Conservation (phyloP, 345 rosid genomes). For the Triadica sebifera region DNA sequence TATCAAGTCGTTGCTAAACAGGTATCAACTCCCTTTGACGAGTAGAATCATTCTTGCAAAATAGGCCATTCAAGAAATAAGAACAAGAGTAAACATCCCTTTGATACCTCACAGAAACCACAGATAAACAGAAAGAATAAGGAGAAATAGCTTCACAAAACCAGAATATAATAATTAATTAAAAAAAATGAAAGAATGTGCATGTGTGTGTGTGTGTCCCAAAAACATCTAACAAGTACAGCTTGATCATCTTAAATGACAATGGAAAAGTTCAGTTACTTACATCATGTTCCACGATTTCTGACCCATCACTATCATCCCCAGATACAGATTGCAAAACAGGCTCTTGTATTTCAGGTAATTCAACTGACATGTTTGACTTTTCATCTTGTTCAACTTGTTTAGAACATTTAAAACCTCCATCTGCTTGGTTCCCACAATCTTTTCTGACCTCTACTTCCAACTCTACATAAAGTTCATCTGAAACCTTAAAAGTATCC, state of each 20-base stretch:
- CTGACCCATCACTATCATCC: conserved; percentile 74
- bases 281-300: conserved; percentile 85
- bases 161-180: background rate
- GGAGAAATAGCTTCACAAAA: background rate
- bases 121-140: no score
- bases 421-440: conserved; percentile 27
- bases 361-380: conserved; percentile 35
- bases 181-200: background rate
- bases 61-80: no score
- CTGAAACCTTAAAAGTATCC: conserved; percentile 14
- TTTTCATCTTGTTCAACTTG: conserved; percentile 40
- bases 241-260: background rate
- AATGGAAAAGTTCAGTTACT: conserved; percentile 36
- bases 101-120: background rate
- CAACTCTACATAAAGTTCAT: conserved; percentile 32
- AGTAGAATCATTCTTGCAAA: no score
- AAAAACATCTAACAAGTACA: background rate
- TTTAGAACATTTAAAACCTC: conserved; percentile 30
- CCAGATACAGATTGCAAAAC: conserved; percentile 41
- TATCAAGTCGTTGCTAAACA: no score
- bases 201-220: background rate
- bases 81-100: background rate
- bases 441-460: conserved; percentile 33
- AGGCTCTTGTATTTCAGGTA: conserved; percentile 39
- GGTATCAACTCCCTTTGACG: no score